These are phyloP conservation scores for Verticillium longisporum DNA, from an alignment of 2,329 filamentous ascomycete genomes.

Conservation along the genomic window DNA sequence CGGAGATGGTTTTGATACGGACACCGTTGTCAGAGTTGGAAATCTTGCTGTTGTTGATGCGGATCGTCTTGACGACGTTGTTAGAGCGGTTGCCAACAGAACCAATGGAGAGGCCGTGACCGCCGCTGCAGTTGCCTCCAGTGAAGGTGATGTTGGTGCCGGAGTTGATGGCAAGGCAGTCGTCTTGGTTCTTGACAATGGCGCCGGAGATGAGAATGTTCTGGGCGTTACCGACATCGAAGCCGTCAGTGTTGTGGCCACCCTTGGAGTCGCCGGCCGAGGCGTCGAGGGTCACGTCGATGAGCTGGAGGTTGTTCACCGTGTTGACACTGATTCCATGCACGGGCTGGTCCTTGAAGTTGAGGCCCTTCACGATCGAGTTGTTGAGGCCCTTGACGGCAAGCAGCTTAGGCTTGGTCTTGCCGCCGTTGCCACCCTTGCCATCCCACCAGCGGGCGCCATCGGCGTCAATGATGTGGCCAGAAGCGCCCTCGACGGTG, in stretches of 20 bases:
- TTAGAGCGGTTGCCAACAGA: conserved; percentile 39
- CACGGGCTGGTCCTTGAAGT: conserved; percentile 34
- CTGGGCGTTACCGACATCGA: conserved; percentile 45
- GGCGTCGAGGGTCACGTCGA: conserved; percentile 30
- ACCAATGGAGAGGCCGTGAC: conserved; percentile 35
- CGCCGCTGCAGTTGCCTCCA: conserved; percentile 34
- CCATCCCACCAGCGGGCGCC: conserved; percentile 56
- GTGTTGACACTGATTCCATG: conserved; percentile 33
- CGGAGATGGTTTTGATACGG: conserved; percentile 42
- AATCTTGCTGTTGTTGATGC: conserved; percentile 41
- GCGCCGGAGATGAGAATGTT: conserved; percentile 44
- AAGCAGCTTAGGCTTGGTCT: conserved; percentile 52
- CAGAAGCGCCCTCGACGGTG: conserved; percentile 43
- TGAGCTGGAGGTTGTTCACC: conserved; percentile 29
- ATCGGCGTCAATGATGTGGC: conserved; percentile 47
- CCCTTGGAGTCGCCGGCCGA: conserved; percentile 25
- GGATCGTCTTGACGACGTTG: conserved; percentile 47
- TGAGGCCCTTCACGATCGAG: conserved; percentile 28
- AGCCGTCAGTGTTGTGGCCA: conserved; percentile 52
- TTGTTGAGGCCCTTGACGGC: conserved; percentile 23
- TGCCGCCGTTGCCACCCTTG: conserved; percentile 51
- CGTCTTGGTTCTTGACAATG: conserved; percentile 54
- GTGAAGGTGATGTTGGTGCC: conserved; percentile 39
- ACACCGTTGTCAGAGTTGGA: conserved; percentile 46
- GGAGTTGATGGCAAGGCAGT: conserved; percentile 53